Conservation (phyloP, 2,329 filamentous ascomycete genomes). For the Coniochaeta prunicola region DNA sequence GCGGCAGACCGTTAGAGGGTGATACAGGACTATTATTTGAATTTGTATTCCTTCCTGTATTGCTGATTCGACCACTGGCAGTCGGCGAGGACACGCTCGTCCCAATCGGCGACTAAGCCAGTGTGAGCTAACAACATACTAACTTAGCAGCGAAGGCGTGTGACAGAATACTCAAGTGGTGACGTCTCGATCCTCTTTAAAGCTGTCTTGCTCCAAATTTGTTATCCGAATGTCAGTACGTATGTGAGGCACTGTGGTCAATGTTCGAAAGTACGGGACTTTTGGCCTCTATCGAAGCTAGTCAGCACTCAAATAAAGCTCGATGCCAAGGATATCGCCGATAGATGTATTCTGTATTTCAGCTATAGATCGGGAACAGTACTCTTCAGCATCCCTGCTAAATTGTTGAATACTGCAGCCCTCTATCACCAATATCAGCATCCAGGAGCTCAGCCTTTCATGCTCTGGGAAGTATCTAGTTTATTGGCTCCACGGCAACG, state of each 20-base stretch:
- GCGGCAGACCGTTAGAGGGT: not conserved
- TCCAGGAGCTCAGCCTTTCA: not conserved
- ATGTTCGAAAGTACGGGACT: too few species aligned
- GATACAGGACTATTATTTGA: not conserved
- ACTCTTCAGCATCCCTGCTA: not conserved
- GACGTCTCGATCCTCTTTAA: not conserved
- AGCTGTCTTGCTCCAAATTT: not conserved
- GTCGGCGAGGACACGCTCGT: not conserved
- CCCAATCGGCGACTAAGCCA: not conserved
- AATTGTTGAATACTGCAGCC: not conserved
- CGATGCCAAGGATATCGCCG: not conserved
- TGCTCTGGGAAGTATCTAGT: not conserved
- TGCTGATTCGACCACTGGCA: not conserved
- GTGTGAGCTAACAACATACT: not conserved
- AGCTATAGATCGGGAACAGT: not conserved
- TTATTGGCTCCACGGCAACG: slow-evolving; percentile 75
- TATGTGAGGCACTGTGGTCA: not conserved
- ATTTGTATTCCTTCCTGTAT: not conserved
- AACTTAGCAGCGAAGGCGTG: not conserved
- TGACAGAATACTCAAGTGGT: not conserved
- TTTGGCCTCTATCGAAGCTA: not conserved
- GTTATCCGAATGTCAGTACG: not conserved
- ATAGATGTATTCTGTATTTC: not conserved
- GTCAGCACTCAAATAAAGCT: not conserved
- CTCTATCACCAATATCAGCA: not conserved